Base-by-base conservation (phyloP, 176 grass and related monocot species). In the Rhynchospora pubera region DNA sequence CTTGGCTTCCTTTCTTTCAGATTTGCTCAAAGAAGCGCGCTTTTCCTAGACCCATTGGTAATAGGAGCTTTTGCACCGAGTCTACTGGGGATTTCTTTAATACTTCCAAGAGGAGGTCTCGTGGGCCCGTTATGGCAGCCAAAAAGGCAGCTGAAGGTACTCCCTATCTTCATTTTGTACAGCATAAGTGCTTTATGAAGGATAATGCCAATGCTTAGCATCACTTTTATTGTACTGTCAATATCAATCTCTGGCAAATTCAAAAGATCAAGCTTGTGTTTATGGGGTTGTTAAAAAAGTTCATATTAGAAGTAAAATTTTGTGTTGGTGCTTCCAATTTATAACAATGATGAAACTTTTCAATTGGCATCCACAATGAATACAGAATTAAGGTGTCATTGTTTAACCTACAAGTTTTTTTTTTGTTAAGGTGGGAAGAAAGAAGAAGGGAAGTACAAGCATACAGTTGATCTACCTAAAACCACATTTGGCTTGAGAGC, bases 371-470 rank as follows among this genome's bases (percentile, higher is more conserved):
- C 7, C 46, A 30, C 50, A 30, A 19, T 80, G 61, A 19, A 51
- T 84, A 82, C 45, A 69, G 16, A 9, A 12, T 7, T 64, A 72
- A 19, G 53, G 14, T 23, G 44, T 44, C 65, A 68, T 32, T 32
- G 16, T 6, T 62, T 39, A 23, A 79, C 14, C 47, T 79, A 2
- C 30, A 79, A 73, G 12, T 62, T 6, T 7, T n/a, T n/a, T n/a
- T 1, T 57, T 30, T 85, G 57, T 23, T 71, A 89, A 98, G 92
- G 92, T 76, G 79, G 2, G 3, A 94, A 88, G 65, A 82, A 91
- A 79, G 95, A 98, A 71, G 92, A 94, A 66, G 95, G 95, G 65
- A 98, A 88, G 52, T 98, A 98, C 78, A 98, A 91, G 82, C 90
- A 98, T 44, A 97, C 92, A 7, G 90, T 98, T 21, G 95, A 91